Evolutionary conservation across 805 yeast species (phyloP), one percentile per base, ranked within the genome.

Genomic region (Metschnikowia cubensis): DNA sequence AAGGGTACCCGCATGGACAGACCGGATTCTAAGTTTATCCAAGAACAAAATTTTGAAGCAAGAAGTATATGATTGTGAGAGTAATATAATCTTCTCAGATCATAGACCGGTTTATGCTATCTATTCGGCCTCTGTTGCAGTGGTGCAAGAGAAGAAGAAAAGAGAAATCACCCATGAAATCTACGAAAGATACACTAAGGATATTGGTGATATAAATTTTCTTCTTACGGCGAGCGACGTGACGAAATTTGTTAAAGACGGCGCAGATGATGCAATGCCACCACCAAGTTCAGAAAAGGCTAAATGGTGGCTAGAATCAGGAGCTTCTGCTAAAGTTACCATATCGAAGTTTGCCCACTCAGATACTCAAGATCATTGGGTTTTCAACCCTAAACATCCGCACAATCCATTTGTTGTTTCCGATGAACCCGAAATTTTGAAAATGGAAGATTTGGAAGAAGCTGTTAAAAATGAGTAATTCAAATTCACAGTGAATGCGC

Each of bases 1-100:
- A 66, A 80, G 99, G 54, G 83, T 88, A 11, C 99, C 99, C 1
- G 95, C 99, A 0, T 94, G 99, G 99, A 91, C 98, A 2, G 99
- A 94, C 69, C 72, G 99, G 50, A 83, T 92, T 35, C 67, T 91
- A 43, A 84, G 82, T 60, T 59, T 73, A 49, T 68, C 77, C 3
- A 72, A 86, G 22, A 83, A 87, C 14, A 76, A 78, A 34, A 73
- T 77, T 10, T 64, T 91, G 50, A 74, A 70, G 41, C 92, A 87
- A 53, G 54, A 76, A 1, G 67, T 71, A 6, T 94, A 92, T 64
- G 76, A 81, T 13, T 74, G 85, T 45, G 80, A 76, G 8, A 79
- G 74, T 18, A 73, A 76, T 21, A 73, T 88, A 18, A 65, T 73
- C 15, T 85, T 87, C 59, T 88, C 96, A 0, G 99, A 92, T 62